A percentile compares a stretch with the other conserved stretches of the same genome.
Evolutionary conservation across 768 basidiomycete genomes (phyloP).

Genomic region (Gloeopeniophorella convolvens): DNA sequence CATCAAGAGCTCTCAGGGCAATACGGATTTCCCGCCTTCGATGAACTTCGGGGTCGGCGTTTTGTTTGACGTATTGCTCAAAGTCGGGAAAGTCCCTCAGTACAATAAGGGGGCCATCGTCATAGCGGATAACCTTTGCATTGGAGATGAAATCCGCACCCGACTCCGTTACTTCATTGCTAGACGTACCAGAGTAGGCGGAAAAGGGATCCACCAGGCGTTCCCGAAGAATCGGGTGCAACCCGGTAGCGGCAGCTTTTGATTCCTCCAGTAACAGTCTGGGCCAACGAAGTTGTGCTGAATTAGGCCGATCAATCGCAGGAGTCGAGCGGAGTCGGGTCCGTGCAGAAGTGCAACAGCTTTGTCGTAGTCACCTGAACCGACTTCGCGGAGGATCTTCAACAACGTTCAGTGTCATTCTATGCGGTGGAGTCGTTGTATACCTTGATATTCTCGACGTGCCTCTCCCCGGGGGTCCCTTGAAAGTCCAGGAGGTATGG

Average conservation of each 20-base stretch:
- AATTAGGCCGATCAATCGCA: conserved; percentile 44
- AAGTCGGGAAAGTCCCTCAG: conserved; percentile 45
- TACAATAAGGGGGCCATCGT: conserved; percentile 47
- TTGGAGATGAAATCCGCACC: neutral
- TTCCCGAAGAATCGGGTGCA: conserved; percentile 61
- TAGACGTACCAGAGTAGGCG: conserved; percentile 53
- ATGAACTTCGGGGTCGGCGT: conserved; percentile 42
- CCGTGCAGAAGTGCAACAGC: conserved; percentile 44
- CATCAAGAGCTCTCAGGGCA: conserved; percentile 61
- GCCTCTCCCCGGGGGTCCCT: conserved; percentile 61
- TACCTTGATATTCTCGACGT: conserved; percentile 76
- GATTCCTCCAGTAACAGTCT: conserved; percentile 61
- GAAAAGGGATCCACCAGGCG: conserved; percentile 77
- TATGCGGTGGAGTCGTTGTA: neutral
- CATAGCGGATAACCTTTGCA: conserved; percentile 57
- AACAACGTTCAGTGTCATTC: neutral
- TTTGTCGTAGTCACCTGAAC: conserved; percentile 45
- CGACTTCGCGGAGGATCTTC: conserved; percentile 71
- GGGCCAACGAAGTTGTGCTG: conserved; percentile 57
- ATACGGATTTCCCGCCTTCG: conserved; percentile 51
- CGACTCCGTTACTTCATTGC: neutral
- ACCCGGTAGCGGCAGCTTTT: conserved; percentile 27
- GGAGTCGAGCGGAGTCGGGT: conserved; percentile 41
- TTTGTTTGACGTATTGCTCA: conserved; percentile 55
- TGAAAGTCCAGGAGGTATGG: conserved; percentile 63